Conservation (phyloP, 2,329 filamentous ascomycete species). For the Cytospora piceicola region DNA sequence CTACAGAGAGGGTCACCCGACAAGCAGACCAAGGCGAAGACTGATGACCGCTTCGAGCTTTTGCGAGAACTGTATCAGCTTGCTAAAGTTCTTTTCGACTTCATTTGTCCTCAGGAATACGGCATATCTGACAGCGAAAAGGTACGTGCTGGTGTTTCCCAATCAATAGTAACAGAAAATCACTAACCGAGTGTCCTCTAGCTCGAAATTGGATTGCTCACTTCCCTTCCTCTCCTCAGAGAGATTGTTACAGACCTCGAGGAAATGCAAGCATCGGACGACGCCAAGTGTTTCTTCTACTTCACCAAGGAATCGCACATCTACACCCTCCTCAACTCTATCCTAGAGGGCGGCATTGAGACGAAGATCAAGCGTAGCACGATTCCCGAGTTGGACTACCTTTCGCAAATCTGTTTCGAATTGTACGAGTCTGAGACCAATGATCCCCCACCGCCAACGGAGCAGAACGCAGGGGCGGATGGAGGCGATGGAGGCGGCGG, state of each 20-base stretch:
- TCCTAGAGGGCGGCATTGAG: slow-evolving; percentile 93
- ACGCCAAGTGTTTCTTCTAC: slow-evolving; percentile 96
- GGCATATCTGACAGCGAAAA: slow-evolving; percentile 95
- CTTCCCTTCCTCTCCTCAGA: slow-evolving; percentile 88
- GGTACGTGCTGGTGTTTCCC: slow-evolving; percentile 35
- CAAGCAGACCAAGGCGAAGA: slow-evolving; percentile 74
- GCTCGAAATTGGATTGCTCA: slow-evolving; percentile 95
- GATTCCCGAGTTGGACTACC: slow-evolving; percentile 95
- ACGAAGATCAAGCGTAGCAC: slow-evolving; percentile 95
- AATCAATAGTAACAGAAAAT: background rate
- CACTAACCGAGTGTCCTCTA: slow-evolving; percentile 33
- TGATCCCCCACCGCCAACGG: slow-evolving; percentile 34
- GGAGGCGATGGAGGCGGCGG: slow-evolving; percentile 49
- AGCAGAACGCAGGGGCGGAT: slow-evolving; percentile 33
- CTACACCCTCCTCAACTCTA: slow-evolving; percentile 96
- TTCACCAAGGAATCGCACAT: slow-evolving; percentile 99
- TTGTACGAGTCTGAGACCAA: slow-evolving; percentile 92
- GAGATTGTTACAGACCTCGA: slow-evolving; percentile 97
- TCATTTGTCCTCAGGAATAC: slow-evolving; percentile 97
- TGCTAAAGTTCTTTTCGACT: slow-evolving; percentile 95
- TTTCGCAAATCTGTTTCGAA: slow-evolving; percentile 97
- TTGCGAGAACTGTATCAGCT: slow-evolving; percentile 91
- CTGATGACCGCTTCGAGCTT: slow-evolving; percentile 83
- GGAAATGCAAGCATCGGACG: slow-evolving; percentile 92
- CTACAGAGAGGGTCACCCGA: slow-evolving; percentile 74